These are phyloP conservation scores for Dunaliella salina DNA, from an alignment of 163 green algal genomes.

Conservation along the genomic window DNA sequence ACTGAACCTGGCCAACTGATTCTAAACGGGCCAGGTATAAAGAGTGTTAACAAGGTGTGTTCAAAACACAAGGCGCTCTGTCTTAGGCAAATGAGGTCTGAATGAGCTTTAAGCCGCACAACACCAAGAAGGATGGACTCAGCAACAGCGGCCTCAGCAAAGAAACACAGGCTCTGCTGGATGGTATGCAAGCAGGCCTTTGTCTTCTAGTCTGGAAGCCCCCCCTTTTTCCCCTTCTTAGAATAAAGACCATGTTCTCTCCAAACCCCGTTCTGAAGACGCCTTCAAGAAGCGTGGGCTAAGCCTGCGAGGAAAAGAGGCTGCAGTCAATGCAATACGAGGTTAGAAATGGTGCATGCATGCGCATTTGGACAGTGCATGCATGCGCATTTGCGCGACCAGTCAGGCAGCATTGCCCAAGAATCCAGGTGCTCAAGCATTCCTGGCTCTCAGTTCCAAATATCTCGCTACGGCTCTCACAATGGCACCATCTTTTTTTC, in stretches of 20 bases:
- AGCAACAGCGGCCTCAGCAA: neutral
- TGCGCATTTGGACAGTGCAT: no score
- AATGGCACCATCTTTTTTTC: no score
- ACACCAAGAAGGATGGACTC: neutral
- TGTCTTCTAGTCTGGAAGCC: no score
- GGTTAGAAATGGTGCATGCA: neutral
- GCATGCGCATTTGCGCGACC: no score
- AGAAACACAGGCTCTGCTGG: conserved; percentile 13
- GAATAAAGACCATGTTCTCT: neutral
- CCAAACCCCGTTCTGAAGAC: neutral
- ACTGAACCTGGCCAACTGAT: no score
- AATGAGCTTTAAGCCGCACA: neutral
- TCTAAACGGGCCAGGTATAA: no score
- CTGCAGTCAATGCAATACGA: neutral
- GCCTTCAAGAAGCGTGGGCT: conserved; percentile 5
- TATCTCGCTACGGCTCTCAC: no score
- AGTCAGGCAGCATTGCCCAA: no score
- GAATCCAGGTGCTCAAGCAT: no score
- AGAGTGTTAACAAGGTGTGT: no score
- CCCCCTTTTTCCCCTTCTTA: neutral
- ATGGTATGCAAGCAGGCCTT: neutral
- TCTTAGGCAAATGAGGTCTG: neutral
- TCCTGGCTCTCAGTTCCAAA: no score
- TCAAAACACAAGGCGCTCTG: no score
- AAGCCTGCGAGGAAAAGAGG: neutral